Conservation (phyloP, 176 grass and related monocot species). For the Aegilops umbellulata region DNA sequence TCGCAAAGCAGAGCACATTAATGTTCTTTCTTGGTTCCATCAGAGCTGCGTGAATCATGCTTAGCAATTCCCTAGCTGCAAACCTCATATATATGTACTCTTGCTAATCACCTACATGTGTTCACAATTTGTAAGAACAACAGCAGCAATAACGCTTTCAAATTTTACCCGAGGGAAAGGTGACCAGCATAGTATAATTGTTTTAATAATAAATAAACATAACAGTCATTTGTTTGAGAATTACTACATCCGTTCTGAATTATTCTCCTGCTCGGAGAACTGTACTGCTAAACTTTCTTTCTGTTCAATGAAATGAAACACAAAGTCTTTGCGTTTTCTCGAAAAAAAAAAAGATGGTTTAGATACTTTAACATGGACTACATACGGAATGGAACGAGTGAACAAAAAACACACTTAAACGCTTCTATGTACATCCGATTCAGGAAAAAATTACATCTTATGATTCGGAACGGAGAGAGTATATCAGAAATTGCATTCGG, state of each 20-base stretch:
- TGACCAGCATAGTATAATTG: background rate
- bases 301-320: no score
- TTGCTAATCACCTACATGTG: background rate
- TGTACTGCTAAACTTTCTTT: no score
- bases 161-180: background rate
- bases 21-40: conserved; percentile 9
- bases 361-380: no score
- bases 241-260: background rate
- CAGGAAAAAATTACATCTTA: no score
- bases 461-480: background rate
- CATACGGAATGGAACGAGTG: no score
- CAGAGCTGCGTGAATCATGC: background rate
- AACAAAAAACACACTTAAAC: no score
- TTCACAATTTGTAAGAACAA: background rate
- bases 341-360: no score
- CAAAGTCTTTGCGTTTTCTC: no score
- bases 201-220: background rate
- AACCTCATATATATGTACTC: background rate
- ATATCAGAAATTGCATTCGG: background rate
- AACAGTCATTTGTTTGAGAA: background rate
- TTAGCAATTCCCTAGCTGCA: background rate
- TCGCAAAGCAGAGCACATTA: conserved; percentile 28
- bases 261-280: no score
- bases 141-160: background rate
- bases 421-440: no score